Evolutionary conservation across 192 early-diverging fungal genomes (phyloP).

Genomic region (Coemansia reversa): DNA sequence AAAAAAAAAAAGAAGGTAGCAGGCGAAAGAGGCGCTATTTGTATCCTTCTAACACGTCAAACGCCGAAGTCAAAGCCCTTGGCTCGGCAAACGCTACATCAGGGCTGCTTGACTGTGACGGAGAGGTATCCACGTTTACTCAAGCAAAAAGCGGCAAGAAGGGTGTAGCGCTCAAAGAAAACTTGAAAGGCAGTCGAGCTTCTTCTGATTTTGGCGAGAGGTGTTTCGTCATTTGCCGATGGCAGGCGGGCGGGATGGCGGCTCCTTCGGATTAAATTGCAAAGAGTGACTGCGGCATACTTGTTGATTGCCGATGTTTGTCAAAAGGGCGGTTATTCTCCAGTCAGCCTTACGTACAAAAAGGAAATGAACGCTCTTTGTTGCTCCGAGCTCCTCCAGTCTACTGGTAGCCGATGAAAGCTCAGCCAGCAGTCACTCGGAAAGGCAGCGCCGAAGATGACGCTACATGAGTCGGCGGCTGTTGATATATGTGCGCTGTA

Average conservation of each 20-base stretch:
- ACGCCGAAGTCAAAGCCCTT: background rate
- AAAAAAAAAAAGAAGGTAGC: background rate
- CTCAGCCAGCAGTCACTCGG: background rate
- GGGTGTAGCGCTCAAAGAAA: background rate
- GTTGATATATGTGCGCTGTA: background rate
- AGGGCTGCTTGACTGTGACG: background rate
- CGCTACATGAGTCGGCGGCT: background rate
- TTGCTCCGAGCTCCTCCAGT: background rate
- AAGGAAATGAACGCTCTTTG: background rate
- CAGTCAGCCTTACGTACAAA: background rate
- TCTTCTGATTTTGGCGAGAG: background rate
- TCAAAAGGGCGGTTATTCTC: background rate
- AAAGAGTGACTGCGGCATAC: background rate
- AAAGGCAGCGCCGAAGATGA: background rate
- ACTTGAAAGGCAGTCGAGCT: background rate
- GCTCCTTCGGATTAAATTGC: background rate
- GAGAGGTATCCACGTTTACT: background rate
- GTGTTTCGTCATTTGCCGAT: background rate
- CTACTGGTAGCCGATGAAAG: background rate
- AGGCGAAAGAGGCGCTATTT: background rate
- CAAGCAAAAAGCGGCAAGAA: background rate
- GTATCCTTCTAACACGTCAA: background rate
- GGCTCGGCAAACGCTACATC: background rate
- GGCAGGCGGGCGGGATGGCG: no score
- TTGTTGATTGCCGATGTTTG: background rate